Percentiles rank a stretch among this genome's conserved stretches.
These are phyloP conservation scores for Acanthamoeba sp. DNA, from an alignment of 208 protist genomes.

Conservation along the genomic window DNA sequence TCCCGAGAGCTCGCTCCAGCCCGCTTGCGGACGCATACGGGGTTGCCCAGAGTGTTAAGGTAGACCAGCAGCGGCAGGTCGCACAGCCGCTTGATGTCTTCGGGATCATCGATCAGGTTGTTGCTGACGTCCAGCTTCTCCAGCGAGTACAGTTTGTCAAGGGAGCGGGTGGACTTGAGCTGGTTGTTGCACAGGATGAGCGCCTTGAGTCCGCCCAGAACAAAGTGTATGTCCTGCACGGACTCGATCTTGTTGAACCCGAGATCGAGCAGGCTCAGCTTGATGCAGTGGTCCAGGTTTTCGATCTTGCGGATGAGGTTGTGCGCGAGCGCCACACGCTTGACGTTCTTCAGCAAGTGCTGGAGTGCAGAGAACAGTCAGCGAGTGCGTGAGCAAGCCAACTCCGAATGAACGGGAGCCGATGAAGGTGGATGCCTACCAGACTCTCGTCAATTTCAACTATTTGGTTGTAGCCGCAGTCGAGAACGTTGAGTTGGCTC, in stretches of 20 bases:
- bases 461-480: conserved; percentile 59
- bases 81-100: conserved; percentile 47
- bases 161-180: not conserved
- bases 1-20: not conserved
- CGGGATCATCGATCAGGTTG: conserved; percentile 12
- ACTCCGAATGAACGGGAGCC: not conserved
- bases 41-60: conserved; percentile 53
- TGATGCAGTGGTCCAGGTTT: conserved; percentile 36
- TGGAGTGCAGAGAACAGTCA: not conserved
- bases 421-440: not conserved
- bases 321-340: not conserved
- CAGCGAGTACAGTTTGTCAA: conserved; percentile 47
- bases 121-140: conserved; percentile 37
- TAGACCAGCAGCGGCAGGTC: conserved; percentile 29
- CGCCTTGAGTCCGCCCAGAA: conserved; percentile 42
- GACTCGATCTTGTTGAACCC: conserved; percentile 65
- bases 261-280: conserved; percentile 22
- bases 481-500: not conserved
- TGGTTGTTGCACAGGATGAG: conserved; percentile 53
- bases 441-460: conserved; percentile 1
- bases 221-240: conserved; percentile 15
- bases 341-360: conserved; percentile 14
- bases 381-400: no score
- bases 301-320: conserved; percentile 44
- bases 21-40: not conserved